phyloP scores from a whole-genome alignment of 192 early-diverging fungal genomes.

The Dispira simplex region DNA sequence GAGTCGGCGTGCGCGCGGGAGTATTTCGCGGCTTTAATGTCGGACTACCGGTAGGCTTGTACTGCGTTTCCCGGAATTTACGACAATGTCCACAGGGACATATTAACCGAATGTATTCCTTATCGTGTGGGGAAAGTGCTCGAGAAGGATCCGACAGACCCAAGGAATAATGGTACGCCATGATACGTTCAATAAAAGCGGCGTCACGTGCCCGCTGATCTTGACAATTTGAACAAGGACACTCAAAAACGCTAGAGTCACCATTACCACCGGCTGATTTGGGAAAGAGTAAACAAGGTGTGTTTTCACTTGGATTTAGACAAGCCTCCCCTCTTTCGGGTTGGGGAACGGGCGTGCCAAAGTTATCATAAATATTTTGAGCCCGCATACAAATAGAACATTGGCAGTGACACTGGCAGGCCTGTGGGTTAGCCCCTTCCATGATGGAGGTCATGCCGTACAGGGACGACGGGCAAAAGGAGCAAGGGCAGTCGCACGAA shows the following conservation, averaged over 20 bases:
- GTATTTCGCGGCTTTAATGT: neutral
- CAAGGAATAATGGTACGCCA: constrained; percentile 10
- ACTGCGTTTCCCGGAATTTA: neutral
- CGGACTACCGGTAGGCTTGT: neutral
- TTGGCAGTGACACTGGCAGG: neutral
- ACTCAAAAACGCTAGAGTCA: constrained; percentile 6
- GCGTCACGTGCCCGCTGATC: neutral
- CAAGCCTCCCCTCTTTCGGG: neutral
- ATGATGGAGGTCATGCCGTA: neutral
- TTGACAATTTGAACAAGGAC: neutral
- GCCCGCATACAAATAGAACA: constrained; percentile 10
- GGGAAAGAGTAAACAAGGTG: constrained; percentile 1
- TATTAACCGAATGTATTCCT: constrained; percentile 1
- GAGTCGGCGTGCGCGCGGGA: neutral
- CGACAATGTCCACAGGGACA: constrained; percentile 10
- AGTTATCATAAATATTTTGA: constrained; percentile 5
- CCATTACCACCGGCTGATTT: neutral
- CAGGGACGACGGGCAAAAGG: neutral
- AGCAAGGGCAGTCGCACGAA: neutral
- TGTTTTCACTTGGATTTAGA: constrained; percentile 1
- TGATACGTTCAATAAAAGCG: constrained; percentile 2
- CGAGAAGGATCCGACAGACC: neutral
- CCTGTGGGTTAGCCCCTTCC: neutral
- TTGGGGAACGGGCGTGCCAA: neutral
- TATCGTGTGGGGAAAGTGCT: neutral